phyloP scores from a whole-genome alignment of 805 yeast species.

The Candida michaelii region DNA sequence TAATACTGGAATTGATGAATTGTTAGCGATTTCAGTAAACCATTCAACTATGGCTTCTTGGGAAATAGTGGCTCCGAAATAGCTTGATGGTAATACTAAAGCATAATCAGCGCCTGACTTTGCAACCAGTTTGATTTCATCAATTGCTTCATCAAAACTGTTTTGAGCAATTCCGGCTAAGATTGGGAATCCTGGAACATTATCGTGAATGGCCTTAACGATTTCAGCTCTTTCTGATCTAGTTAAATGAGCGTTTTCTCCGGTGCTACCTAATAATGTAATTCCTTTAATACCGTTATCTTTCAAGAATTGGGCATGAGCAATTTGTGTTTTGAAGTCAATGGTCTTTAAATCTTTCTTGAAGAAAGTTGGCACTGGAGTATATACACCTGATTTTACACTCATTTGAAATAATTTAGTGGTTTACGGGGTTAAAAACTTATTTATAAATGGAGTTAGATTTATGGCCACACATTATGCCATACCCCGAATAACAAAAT shows the following conservation, averaged over 20 bases:
- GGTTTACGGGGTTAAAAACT: constrained; percentile 28
- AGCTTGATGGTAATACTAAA: constrained; percentile 45
- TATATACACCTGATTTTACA: constrained; percentile 53
- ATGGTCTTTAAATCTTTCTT: constrained; percentile 15
- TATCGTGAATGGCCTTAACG: constrained; percentile 31
- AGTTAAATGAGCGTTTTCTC: constrained; percentile 53
- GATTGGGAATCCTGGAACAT: constrained; percentile 41
- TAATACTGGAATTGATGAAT: constrained; percentile 42
- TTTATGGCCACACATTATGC: constrained; percentile 30
- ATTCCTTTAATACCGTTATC: constrained; percentile 48
- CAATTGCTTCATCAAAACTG: constrained; percentile 44
- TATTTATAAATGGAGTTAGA: neutral
- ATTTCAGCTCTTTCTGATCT: constrained; percentile 42
- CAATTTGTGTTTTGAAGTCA: constrained; percentile 5
- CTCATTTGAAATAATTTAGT: constrained; percentile 43
- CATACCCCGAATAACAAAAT: constrained; percentile 46
- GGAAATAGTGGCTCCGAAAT: constrained; percentile 46
- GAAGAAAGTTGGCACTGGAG: constrained; percentile 24
- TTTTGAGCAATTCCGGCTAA: constrained; percentile 52
- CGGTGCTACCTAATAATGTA: constrained; percentile 54
- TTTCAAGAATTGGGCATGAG: constrained; percentile 33
- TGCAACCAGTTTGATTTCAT: constrained; percentile 34
- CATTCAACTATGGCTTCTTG: constrained; percentile 49
- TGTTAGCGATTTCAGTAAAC: constrained; percentile 45
- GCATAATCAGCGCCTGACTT: constrained; percentile 41